Conservation (phyloP, 1,284 basidiomycete genomes). For the Agroathelia rolfsii region DNA sequence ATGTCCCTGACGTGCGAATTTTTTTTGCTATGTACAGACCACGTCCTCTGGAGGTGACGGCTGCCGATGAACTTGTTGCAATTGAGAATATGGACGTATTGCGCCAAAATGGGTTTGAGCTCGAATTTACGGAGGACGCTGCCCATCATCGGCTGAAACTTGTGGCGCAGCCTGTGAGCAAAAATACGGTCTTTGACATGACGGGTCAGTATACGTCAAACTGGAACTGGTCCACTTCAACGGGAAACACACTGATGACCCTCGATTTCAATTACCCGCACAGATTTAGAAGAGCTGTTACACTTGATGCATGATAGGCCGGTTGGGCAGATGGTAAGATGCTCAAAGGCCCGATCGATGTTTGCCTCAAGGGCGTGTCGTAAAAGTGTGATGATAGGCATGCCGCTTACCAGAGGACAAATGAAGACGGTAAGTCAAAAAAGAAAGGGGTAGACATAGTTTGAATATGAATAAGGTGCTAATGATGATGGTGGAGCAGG, state of each 20-base stretch:
- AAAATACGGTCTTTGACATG: slow-evolving; percentile 74
- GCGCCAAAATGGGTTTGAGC: slow-evolving; percentile 83
- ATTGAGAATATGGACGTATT: slow-evolving; percentile 80
- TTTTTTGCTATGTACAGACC: slow-evolving; percentile 40
- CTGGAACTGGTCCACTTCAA: not conserved
- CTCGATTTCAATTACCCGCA: slow-evolving; percentile 3
- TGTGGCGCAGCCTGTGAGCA: slow-evolving; percentile 84
- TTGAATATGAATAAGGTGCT: not conserved
- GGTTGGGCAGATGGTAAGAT: slow-evolving; percentile 73
- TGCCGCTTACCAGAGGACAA: slow-evolving; percentile 62
- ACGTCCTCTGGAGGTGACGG: slow-evolving; percentile 72
- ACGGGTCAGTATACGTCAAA: slow-evolving; percentile 33
- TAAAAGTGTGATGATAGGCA: slow-evolving; percentile 95
- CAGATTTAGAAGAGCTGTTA: slow-evolving; percentile 94
- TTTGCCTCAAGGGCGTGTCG: slow-evolving; percentile 95
- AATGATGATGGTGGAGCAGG: slow-evolving; percentile 29
- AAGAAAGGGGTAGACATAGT: no score
- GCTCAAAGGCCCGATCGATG: slow-evolving; percentile 91
- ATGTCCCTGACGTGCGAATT: slow-evolving; percentile 3
- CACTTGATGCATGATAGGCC: slow-evolving; percentile 75
- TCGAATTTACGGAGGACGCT: slow-evolving; percentile 41
- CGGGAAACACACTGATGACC: not conserved
- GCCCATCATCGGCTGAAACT: slow-evolving; percentile 52
- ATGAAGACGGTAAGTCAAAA: slow-evolving; percentile 69
- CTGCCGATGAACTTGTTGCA: slow-evolving; percentile 84